Evolutionary conservation across 2,329 filamentous ascomycete genomes (phyloP), one percentile per base, ranked within the genome.

Genomic region (Ceratocystis huliohia): DNA sequence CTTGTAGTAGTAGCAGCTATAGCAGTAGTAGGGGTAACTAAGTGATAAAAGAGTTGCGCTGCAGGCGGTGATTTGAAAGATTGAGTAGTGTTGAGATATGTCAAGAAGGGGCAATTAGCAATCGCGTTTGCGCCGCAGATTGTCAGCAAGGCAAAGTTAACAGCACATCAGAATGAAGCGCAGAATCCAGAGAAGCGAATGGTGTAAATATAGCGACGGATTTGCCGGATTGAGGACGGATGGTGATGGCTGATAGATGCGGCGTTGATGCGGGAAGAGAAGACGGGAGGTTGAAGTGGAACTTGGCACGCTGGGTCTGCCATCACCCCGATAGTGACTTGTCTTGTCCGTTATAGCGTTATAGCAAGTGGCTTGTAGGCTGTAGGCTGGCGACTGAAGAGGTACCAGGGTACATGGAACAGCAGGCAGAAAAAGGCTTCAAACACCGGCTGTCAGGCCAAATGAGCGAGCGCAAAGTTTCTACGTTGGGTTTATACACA

Each of bases 211-310:
- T 78, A 70, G 72, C 71, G 73, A 72, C 73, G 70, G 74, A 72
- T 69, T 68, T 70, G 73, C 78, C 78, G 75, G 74, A 69, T 65
- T 64, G 28, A 50, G 37, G 53, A 53, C 33, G 66, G 66, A 41
- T 63, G 64, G 66, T 59, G 66, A 68, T 68, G 66, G 66, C 46
- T 48, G 45, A 61, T 63, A 65, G 61, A 61, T 61, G 73, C 74
- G 73, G 73, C 72, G 74, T 78, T 81, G 81, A 78, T 75, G 76
- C 77, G 77, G 80, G 76, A 76, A 76, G 76, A 77, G 76, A 74
- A 80, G 78, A 78, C 77, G 76, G 82, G 81, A 84, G 77, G 81
- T 84, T 80, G 75, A 79, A 76, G 75, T 65, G 48, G 48, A 66
- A 64, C 53, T 62, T 53, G 64, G 64, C 57, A 66, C 64, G 46